Conservation (phyloP, 1,284 basidiomycete genomes). For the Phaffia rhodozyma region DNA sequence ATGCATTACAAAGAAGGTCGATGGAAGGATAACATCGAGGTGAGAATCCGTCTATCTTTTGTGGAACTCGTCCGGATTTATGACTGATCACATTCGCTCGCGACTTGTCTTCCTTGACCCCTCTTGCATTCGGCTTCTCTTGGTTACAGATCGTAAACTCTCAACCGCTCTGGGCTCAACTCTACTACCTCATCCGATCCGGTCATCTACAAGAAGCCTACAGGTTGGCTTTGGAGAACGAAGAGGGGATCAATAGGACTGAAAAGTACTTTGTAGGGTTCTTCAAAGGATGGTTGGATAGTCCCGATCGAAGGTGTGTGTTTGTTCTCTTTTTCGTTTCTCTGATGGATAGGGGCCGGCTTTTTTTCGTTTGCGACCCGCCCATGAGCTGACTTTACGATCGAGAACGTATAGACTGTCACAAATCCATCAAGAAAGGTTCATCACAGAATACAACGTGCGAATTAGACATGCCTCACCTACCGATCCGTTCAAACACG, state of each 20-base stretch:
- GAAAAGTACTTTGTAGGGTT: slow-evolving; percentile 75
- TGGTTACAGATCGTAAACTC: slow-evolving; percentile 56
- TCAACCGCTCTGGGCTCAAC: slow-evolving; percentile 80
- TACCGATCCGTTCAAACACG: slow-evolving; percentile 88
- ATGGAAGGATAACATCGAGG: slow-evolving; percentile 77
- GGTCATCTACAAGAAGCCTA: slow-evolving; percentile 74
- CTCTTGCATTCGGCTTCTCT: not conserved
- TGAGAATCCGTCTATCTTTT: slow-evolving; percentile 30
- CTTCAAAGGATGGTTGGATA: slow-evolving; percentile 77
- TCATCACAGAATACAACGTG: slow-evolving; percentile 79
- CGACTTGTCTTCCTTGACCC: slow-evolving; percentile 6
- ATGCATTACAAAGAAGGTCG: slow-evolving; percentile 66
- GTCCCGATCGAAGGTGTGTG: slow-evolving; percentile 59
- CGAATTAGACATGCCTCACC: slow-evolving; percentile 71
- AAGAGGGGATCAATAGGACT: slow-evolving; percentile 61
- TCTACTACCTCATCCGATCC: slow-evolving; percentile 81
- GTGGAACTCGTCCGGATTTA: not conserved
- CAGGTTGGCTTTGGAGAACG: slow-evolving; percentile 57
- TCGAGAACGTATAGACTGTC: slow-evolving; percentile 45
- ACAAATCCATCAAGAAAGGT: slow-evolving; percentile 66
- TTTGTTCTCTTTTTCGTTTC: not conserved
- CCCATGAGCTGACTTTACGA: not conserved
- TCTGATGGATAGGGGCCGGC: not conserved
- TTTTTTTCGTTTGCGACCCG: not conserved
- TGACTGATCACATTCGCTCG: not conserved